Evolutionary conservation across 169 alveolate genomes (phyloP), one percentile per base, ranked within the genome.

Genomic region (Theileria parva): DNA sequence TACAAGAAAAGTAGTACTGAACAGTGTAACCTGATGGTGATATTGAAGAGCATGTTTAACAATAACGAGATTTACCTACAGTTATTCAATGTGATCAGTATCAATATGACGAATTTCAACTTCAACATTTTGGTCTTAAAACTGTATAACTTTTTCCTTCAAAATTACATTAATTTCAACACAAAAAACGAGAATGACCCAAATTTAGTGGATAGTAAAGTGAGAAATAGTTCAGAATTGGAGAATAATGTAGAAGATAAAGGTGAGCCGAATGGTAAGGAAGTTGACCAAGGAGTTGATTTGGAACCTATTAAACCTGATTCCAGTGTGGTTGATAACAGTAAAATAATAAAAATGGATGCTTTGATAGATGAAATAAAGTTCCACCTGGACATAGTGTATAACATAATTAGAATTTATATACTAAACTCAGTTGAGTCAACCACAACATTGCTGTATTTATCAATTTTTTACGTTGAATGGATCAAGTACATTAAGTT

Each of bases 381-480:
- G 80, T 83, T 83, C 70, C 89, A 83, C 77, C 63, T 83, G 44
- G 86, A 76, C 68, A 48, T 69, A 12, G 71, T 53, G 50, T 76
- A 51, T 50, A 65, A 66, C 66, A 39, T n/a, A 25, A 44, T 83
- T 23, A 53, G 37, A 30, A 30, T 70, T 67, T 63, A 73, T 25
- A 48, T 83, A 28, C 30, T 51, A 15, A 57, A 68, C 57, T 76
- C 74, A 32, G n/a, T 83, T 27, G 86, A 68, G 72, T 59, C 69
- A 30, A 48, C 59, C 50, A 48, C 69, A 21, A 76, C 80, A 15
- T 27, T 77, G 32, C 64, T 13, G 19, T 78, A 81, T 30, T 15
- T 76, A n/a, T 72, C 80, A 0, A 27, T 70, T 8, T 83, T 83
- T 55, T 68, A 64, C 57, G 86, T 75, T 59, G 89, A 83, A 70